Evolutionary conservation across 305 asterid species (phyloP), one percentile per base, ranked within the genome.

Genomic region (Fraxinus sp.): DNA sequence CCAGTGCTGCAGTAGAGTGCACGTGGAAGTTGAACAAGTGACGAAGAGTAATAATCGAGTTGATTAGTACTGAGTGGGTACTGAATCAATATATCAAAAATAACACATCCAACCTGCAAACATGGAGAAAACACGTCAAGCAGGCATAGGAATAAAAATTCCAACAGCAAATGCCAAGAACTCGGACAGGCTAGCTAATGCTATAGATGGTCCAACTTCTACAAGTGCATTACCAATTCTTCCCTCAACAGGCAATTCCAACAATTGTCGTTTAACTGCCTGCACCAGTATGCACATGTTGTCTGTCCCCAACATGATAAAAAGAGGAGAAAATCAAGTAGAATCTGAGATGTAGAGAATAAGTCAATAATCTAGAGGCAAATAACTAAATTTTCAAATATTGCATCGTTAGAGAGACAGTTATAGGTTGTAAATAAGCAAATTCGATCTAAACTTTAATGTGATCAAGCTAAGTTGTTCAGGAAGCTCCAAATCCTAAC

Each of bases 111-210:
- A 75, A 96, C 99, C 99, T 83, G 99, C 98, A 86, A 96, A 96
- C 99, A 96, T 96, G 83, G 99, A 96, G 85, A 96, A 96, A 64
- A 94, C 96, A 32, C 98, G 99, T 83, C 97, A 91, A 77, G 99
- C 99, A 52, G 99, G 99, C 97, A 96, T 95, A 30, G 98, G 96
- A 77, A 96, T 94, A 89, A 94, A 96, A 86, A 98, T 91, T 84
- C 99, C 99, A 72, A 96, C 98, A n/a, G 99, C 99, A 89, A 96
- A 96, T 87, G 99, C 99, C 89, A 96, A 85, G 82, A 96, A 97
- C 89, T 96, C 98, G 22, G 99, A 87, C 39, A 94, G 83, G 86
- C 98, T 94, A 86, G 99, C 98, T 87, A 96, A 87, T 68, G 99
- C 94, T 78, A 96, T 94, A 57, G 99, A 96, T 24, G 99, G 99